These are phyloP conservation scores for Hymenoscyphus linearis DNA, from an alignment of 2,329 filamentous ascomycete genomes.

Conservation along the genomic window DNA sequence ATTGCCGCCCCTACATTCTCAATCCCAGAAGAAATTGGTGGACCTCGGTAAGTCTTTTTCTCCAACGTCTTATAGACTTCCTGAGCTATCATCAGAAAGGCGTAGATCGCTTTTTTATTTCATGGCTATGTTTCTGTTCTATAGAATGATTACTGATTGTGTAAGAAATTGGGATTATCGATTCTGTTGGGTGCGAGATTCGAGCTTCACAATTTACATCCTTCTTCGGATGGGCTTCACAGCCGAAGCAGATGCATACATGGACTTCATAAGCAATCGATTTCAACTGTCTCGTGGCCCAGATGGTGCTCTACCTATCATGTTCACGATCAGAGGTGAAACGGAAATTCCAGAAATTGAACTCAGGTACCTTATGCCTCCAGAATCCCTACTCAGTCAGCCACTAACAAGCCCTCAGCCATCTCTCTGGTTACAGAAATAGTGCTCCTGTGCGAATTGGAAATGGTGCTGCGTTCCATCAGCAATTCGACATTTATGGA, in stretches of 20 bases:
- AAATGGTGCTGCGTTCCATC: constrained; percentile 70
- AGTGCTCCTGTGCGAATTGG: constrained; percentile 71
- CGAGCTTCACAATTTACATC: constrained; percentile 73
- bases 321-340: constrained; percentile 73
- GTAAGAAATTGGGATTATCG: constrained; percentile 63
- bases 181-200: constrained; percentile 75
- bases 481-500: constrained; percentile 75
- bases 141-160: constrained; percentile 3
- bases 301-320: constrained; percentile 65
- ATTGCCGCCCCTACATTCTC: constrained; percentile 74
- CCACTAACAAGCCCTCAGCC: constrained; percentile 32
- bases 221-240: constrained; percentile 71
- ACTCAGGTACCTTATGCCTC: constrained; percentile 35
- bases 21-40: constrained; percentile 68
- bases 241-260: constrained; percentile 71
- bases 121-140: background rate
- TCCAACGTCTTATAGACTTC: background rate
- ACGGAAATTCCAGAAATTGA: constrained; percentile 70
- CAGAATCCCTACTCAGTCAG: background rate
- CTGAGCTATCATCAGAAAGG: background rate
- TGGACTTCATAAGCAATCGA: constrained; percentile 70
- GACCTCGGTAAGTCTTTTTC: constrained; percentile 39
- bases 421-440: constrained; percentile 67
- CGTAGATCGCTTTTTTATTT: background rate
- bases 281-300: constrained; percentile 56